Percentiles rank a stretch among this genome's conserved stretches.
Evolutionary conservation across 2,329 filamentous ascomycete genomes (phyloP).

Genomic region (Fusarium dimerum): DNA sequence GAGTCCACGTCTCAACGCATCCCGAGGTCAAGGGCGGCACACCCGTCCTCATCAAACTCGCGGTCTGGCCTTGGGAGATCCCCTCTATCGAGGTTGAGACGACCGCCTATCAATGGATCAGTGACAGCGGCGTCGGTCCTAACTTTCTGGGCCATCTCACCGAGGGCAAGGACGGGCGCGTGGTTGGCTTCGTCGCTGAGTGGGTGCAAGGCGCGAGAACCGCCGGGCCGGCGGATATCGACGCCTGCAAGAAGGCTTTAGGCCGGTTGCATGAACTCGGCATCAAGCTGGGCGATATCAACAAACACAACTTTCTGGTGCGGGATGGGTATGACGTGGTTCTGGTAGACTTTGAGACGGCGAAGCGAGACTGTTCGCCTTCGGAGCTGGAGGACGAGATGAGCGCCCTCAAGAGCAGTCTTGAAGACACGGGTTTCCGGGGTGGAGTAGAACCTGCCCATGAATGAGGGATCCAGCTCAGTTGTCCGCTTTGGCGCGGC

Average conservation of each 20-base stretch:
- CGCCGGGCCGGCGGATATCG: conserved; percentile 22
- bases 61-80: conserved; percentile 31
- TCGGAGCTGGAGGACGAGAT: conserved; percentile 27
- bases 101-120: conserved; percentile 29
- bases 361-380: conserved; percentile 17
- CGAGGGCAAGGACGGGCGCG: conserved; percentile 29
- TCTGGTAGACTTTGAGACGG: conserved; percentile 29
- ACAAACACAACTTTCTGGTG: conserved; percentile 33
- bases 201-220: conserved; percentile 22
- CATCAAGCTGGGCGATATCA: conserved; percentile 32
- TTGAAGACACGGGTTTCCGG: conserved; percentile 5
- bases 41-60: conserved; percentile 30
- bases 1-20: conserved; percentile 27
- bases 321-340: conserved; percentile 20
- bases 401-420: conserved; percentile 16
- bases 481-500: too few relatives aligned
- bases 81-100: conserved; percentile 27
- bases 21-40: conserved; percentile 20
- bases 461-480: neutral
- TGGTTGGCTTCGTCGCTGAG: conserved; percentile 30
- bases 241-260: conserved; percentile 25
- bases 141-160: conserved; percentile 32
- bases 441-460: conserved; percentile 1
- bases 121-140: conserved; percentile 24
- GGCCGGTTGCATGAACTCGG: conserved; percentile 26